Evolutionary conservation across 2,329 filamentous ascomycete genomes (phyloP), one percentile per base, ranked within the genome.

Genomic region (Capronia coronata): DNA sequence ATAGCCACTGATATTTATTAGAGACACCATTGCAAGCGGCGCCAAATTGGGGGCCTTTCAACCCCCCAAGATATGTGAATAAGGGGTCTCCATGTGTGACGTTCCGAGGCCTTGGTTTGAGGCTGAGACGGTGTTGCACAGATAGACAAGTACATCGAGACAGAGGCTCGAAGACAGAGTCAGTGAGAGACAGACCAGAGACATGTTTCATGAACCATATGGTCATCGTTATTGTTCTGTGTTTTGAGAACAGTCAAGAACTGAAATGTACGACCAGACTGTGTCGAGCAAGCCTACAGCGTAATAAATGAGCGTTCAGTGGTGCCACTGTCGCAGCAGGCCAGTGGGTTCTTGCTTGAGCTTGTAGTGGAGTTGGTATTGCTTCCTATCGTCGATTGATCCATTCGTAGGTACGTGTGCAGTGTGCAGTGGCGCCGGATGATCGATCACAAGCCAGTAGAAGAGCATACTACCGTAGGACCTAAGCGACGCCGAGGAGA

Each of bases 131-230:
- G 7, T 3, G 13, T 7, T 32, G 29, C 29, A 32, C 29, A 38
- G n/a, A 38, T 19, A 13, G 16, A 32, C 7, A 32, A 9, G 7
- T 9, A 3, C 7, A 9, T 11, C 11, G 29, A 32, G 29, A 32
- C 18, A 37, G 2, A 10, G 9, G 35, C 21, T 22, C 21, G 18
- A 39, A 38, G 43, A 39, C 32, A 46, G 39, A 34, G 27, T 23
- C 22, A 29, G 16, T 34, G 42, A 44, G 14, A 16, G 6, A 16
- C 18, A 13, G 3, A 22, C n/a, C 14, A 45, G 41, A 49, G 42
- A 49, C 47, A 49, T 49, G 47, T 49, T 40, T 49, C 47, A 49
- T 23, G n/a, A n/a, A n/a, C n/a, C n/a, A n/a, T n/a, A n/a, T n/a
- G n/a, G n/a, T n/a, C 9, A 23, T 41, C 4, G 3, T 41, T 14